Evolutionary conservation across 2,329 filamentous ascomycete species (phyloP), one percentile per base, ranked within the genome.

Genomic region (Arthrobotrys sinensis): DNA sequence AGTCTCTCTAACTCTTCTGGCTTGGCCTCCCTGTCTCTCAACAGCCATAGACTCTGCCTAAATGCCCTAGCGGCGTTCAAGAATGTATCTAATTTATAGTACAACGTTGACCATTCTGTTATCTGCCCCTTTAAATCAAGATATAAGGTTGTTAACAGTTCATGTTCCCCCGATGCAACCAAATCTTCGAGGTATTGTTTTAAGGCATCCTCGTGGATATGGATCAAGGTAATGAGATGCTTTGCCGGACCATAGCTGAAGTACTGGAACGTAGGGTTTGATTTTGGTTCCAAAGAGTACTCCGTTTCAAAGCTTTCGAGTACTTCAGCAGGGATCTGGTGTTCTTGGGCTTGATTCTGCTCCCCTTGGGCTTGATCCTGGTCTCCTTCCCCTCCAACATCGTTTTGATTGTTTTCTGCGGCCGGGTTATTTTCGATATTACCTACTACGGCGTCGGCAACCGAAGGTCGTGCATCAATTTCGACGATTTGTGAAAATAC

Each of bases 51-150:
- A 38, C 62, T 60, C 21, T 38, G 43, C 21, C 63, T 65, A 40
- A 76, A 76, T 6, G 63, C 53, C 38, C 55, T 57, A 8, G 64
- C n/a, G 11, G 16, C 64, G 4, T 64, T 60, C 3, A 64, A 38
- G 57, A 52, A 76, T 19, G 62, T 16, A 1, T 68, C 55, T 8
- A 76, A 32, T 28, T 32, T 3, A 11, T 64, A 40, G 36, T 76
- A 64, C 16, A 69, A 6, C 32, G 43, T 43, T 48, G 14, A 28
- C 52, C 63, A 76, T 6, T 67, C 48, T 4, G 60, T 66, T 2
- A 50, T n/a, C 16, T 36, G 55, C 1, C 52, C 32, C 11, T 2
- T 0, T 5, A 75, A 1, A 36, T 75, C 62, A 4, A 67, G 60
- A 11, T 43, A 28, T 8, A 75, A 11, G 5, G 28, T 34, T 7